A percentile compares a stretch with the other conserved stretches of the same genome.
Evolutionary conservation across 345 rosid genomes (phyloP).

Genomic region (Moricandia arvensis): DNA sequence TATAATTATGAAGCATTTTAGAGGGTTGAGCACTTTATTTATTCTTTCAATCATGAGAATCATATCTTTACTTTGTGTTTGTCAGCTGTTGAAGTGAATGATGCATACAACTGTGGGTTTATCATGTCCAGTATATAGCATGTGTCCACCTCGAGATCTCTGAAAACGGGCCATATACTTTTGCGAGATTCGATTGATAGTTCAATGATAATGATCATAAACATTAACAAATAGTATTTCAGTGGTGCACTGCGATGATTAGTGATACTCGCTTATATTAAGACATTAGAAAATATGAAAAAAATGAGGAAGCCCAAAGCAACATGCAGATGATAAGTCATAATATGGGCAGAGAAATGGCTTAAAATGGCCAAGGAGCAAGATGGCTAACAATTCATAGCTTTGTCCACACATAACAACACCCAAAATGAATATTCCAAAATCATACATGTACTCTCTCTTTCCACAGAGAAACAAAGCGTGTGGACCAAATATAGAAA

Average conservation of each 20-base stretch:
- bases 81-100: too few relatives aligned
- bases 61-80: too few relatives aligned
- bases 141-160: too few relatives aligned
- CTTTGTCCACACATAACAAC: background rate
- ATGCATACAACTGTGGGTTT: too few relatives aligned
- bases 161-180: background rate
- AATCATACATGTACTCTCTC: constrained; percentile 30
- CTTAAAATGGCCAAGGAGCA: background rate
- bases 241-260: background rate
- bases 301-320: background rate
- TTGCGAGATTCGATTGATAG: background rate
- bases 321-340: background rate
- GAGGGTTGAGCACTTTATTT: too few relatives aligned
- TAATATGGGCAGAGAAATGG: background rate
- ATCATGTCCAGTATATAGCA: too few relatives aligned
- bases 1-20: too few relatives aligned
- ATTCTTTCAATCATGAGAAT: too few relatives aligned
- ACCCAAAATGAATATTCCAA: background rate
- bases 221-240: background rate
- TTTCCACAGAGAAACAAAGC: constrained; percentile 18
- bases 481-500: background rate
- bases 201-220: background rate
- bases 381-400: constrained; percentile 9
- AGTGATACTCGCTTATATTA: background rate
- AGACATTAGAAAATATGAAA: background rate